These are phyloP conservation scores for Naematelia encephala DNA, from an alignment of 768 basidiomycete species.

Conservation along the genomic window DNA sequence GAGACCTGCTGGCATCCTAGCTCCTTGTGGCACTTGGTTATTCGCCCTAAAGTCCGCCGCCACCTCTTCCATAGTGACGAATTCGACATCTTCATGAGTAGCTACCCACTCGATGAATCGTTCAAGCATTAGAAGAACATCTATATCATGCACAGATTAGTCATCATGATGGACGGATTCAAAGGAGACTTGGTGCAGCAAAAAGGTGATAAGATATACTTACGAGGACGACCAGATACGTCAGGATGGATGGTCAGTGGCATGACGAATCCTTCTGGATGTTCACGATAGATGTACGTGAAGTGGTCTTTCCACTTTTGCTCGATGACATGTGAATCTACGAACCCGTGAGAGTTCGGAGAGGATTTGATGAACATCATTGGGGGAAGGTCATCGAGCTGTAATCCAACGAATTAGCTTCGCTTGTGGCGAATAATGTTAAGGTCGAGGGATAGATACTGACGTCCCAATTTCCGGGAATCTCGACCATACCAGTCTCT, in stretches of 20 bases:
- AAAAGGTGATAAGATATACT: too few relatives aligned
- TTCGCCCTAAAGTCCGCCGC: conserved; percentile 61
- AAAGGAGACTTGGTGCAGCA: too few relatives aligned
- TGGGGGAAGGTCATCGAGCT: conserved; percentile 68
- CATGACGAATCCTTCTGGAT: conserved; percentile 52
- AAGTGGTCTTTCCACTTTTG: conserved; percentile 75
- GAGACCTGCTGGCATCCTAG: conserved; percentile 60
- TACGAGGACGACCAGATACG: conserved; percentile 60
- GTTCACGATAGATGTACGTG: conserved; percentile 60
- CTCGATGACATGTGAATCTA: conserved; percentile 65
- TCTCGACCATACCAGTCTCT: conserved; percentile 62
- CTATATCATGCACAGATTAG: too few relatives aligned
- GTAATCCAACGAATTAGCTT: too few relatives aligned
- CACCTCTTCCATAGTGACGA: conserved; percentile 70
- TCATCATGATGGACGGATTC: too few relatives aligned
- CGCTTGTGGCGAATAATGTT: too few relatives aligned
- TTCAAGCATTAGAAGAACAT: conserved; percentile 74
- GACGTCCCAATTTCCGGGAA: conserved; percentile 67
- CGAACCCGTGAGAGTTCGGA: conserved; percentile 71
- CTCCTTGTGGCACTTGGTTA: conserved; percentile 56
- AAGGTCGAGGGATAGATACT: conserved; percentile 13
- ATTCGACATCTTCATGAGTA: conserved; percentile 65
- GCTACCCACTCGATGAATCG: conserved; percentile 73
- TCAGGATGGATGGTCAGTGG: conserved; percentile 77
- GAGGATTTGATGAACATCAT: conserved; percentile 61